Evolutionary conservation across 1,139 yeast species (phyloP).

Genomic region (Yamadazyma dendronema): DNA sequence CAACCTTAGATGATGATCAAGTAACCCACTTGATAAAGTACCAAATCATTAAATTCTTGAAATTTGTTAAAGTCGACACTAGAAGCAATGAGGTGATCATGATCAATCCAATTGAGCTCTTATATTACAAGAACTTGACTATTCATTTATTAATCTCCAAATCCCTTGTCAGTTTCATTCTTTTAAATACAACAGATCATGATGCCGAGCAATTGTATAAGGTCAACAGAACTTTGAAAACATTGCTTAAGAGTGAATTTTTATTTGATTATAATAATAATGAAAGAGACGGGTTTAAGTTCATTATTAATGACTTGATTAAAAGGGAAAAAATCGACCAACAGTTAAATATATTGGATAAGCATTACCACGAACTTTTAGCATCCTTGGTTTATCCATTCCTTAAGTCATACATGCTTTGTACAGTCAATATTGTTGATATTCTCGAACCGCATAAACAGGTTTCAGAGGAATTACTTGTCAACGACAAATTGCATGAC

Average conservation of each 20-base stretch:
- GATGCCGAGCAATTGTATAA: conserved; percentile 3
- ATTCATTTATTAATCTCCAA: conserved; percentile 41
- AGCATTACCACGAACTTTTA: conserved; percentile 24
- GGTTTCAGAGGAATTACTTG: conserved; percentile 16
- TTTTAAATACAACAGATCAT: conserved; percentile 16
- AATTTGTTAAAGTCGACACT: conserved; percentile 32
- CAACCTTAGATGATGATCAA: conserved; percentile 17
- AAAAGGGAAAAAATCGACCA: conserved; percentile 19
- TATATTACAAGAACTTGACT: conserved; percentile 44
- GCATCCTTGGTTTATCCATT: conserved; percentile 39
- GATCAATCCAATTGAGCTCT: conserved; percentile 39
- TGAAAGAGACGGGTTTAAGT: conserved; percentile 27
- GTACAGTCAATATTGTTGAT: conserved; percentile 25
- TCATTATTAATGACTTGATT: conserved; percentile 29
- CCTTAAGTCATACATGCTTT: conserved; percentile 36
- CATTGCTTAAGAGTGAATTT: conserved; percentile 44
- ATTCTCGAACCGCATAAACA: conserved; percentile 11
- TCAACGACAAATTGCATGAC: conserved; percentile 25
- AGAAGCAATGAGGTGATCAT: conserved; percentile 26
- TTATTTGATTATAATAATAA: conserved; percentile 44
- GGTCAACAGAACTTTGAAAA: conserved; percentile 23
- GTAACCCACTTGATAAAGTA: conserved; percentile 23
- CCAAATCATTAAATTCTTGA: conserved; percentile 35
- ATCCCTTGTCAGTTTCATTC: conserved; percentile 34
- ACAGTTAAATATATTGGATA: conserved; percentile 24